Evolutionary conservation across 257 asterid genomes (phyloP), one percentile per base, ranked within the genome.

Genomic region (Solanum etuberosum): DNA sequence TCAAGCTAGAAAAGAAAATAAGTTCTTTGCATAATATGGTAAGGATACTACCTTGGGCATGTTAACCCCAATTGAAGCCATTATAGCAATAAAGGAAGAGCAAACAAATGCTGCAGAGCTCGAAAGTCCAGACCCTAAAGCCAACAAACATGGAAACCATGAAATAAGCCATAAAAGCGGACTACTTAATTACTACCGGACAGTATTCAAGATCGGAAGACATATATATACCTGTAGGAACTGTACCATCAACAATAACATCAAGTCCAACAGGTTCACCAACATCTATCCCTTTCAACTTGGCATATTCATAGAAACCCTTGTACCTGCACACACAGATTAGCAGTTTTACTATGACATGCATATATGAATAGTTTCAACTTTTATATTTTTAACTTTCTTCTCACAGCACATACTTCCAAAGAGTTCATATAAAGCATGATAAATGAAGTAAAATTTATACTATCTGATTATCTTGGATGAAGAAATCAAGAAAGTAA

Each of bases 41-140:
- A 16, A 16, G 42, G n/a, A 16, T 70, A 32, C 77, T 32, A 40
- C 54, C 74, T 96, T 96, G n/a, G 99, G 92, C 32, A 93, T 35
- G 87, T 78, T 93, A 54, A 88, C 82, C 5, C 94, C 99, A 25
- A 93, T 74, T 42, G 92, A 93, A 87, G 99, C 97, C 99, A 97
- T 96, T 88, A 97, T 92, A 81, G 98, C 97, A 71, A 97, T 97
- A 54, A 98, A 95, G 59, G 99, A 88, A 57, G 98, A 96, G 93
- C 99, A 97, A 87, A 96, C 99, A 91, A 97, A 95, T 81, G 99
- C 99, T 85, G 99, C 99, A 88, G 99, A 97, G 93, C 99, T 97
- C 31, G 99, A 97, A 80, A 97, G 91, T 74, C 99, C 99, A 85
- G 99, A 97, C 42, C 77, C 99, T 97, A 89, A 78, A 90, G 14